Conservation (phyloP, 345 rosid genomes). For the Aegle marmelos region DNA sequence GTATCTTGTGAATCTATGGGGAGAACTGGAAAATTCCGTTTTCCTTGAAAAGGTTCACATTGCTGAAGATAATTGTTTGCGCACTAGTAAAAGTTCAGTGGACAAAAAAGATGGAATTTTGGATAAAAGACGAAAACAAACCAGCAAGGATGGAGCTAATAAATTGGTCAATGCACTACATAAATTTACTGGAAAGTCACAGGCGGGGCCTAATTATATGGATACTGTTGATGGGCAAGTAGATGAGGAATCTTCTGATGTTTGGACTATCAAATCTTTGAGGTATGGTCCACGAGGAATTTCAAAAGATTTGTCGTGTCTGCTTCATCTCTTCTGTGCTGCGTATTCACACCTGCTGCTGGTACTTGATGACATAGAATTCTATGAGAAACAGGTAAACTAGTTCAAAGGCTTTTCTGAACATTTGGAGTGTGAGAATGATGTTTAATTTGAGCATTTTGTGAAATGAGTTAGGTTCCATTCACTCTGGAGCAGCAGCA, state of each 20-base stretch:
- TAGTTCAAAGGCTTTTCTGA: neutral
- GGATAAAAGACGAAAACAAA: conserved; percentile 47
- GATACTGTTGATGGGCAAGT: conserved; percentile 11
- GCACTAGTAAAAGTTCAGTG: conserved; percentile 30
- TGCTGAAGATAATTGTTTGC: conserved; percentile 16
- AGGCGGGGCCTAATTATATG: conserved; percentile 6
- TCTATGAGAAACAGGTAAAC: conserved; percentile 93
- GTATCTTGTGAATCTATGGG: conserved; percentile 66
- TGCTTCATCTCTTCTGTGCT: conserved; percentile 89
- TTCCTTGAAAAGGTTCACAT: conserved; percentile 32
- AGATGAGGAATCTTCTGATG: conserved; percentile 44
- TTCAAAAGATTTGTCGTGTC: conserved; percentile 64
- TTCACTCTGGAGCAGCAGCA: conserved; percentile 79
- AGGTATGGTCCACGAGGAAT: conserved; percentile 69
- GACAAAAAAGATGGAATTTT: conserved; percentile 32
- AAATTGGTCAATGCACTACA: conserved; percentile 72
- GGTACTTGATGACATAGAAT: conserved; percentile 97
- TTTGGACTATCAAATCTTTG: conserved; percentile 71
- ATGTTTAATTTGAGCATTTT: conserved; percentile 23
- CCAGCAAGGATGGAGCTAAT: conserved; percentile 53
- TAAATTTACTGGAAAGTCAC: conserved; percentile 76
- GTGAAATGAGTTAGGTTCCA: conserved; percentile 58
- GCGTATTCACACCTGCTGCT: conserved; percentile 84
- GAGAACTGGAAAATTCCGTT: conserved; percentile 50
- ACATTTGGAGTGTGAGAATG: conserved; percentile 7